Percentiles rank a stretch among this genome's conserved stretches.
These are phyloP conservation scores for Cerrena zonata DNA, from an alignment of 1,284 basidiomycete genomes.

Conservation along the genomic window DNA sequence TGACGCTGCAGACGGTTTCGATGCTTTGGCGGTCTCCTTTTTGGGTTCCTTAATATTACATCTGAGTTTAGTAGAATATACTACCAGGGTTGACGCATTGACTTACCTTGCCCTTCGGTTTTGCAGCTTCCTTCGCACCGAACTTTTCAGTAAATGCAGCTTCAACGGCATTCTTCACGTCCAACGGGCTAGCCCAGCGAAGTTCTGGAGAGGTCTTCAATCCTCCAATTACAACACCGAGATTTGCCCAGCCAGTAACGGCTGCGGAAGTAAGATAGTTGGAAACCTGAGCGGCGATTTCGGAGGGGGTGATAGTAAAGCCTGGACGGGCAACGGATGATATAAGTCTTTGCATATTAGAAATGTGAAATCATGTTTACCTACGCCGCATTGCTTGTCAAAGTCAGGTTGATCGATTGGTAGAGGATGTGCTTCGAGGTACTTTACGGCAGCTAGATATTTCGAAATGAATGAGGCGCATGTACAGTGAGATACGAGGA, in stretches of 20 bases:
- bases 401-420: constrained; percentile 74
- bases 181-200: constrained; percentile 86
- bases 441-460: constrained; percentile 71
- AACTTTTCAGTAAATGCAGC: constrained; percentile 69
- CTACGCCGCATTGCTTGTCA: constrained; percentile 81
- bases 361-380: constrained; percentile 43
- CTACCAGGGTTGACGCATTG: not conserved
- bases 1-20: constrained; percentile 30
- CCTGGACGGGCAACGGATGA: constrained; percentile 41
- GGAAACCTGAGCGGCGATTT: constrained; percentile 59
- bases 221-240: constrained; percentile 67
- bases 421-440: constrained; percentile 54
- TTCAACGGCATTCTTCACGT: constrained; percentile 86
- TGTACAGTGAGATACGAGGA: constrained; percentile 1
- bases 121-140: constrained; percentile 69
- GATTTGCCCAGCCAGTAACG: constrained; percentile 67
- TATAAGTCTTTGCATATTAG: not conserved
- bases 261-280: constrained; percentile 55
- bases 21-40: constrained; percentile 37
- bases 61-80: not conserved
- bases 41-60: constrained; percentile 50
- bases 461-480: constrained; percentile 2
- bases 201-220: constrained; percentile 67
- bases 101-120: constrained; percentile 67
- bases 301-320: constrained; percentile 69